Evolutionary conservation across 768 basidiomycete species (phyloP), one percentile per base, ranked within the genome.

Genomic region (Tricholoma bakamatsutake): DNA sequence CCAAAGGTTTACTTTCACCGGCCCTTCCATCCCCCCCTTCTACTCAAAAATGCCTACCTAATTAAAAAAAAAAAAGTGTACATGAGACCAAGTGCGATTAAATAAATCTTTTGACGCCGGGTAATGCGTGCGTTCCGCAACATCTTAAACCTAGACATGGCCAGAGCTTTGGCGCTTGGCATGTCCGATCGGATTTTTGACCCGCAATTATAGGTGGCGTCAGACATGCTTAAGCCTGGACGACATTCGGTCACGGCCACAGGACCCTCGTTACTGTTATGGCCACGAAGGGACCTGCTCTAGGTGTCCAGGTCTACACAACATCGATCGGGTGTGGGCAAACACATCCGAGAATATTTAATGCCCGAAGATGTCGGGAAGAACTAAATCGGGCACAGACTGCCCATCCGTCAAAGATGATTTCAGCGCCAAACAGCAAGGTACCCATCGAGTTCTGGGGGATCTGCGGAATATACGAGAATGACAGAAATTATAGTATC

Each of bases 161-260:
- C 56, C 54, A 53, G 43, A 35, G 9, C n/a, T 59, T 54, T 57
- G 45, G 51, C 60, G 35, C 52, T 46, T 58, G 57, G 56, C 57
- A 56, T 50, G 51, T 54, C 54, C 60, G 50, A 55, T 57, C 60
- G 45, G 43, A 31, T 43, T 40, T 39, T 53, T 28, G 34, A 48
- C 27, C 53, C 28, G 49, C 50, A 31, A 56, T 40, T 50, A 17
- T 17, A n/a, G 6, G 12, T 48, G 46, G 28, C 52, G 27, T 34
- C 43, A 30, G 34, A 12, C 42, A 51, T 37, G 34, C n/a, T 52
- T 51, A 5, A 8, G 12, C 24, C 35, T 8, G 40, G 17, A 42
- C 18, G 40, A 6, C 17, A 42, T 42, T 15, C 13, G 15, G 35
- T 37, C 35, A 13, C 35, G 17, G 40, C 40, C 18, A 42, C 2